Evolutionary conservation across 2,329 filamentous ascomycete genomes (phyloP).

Genomic region (Verticillium albo-atrum): DNA sequence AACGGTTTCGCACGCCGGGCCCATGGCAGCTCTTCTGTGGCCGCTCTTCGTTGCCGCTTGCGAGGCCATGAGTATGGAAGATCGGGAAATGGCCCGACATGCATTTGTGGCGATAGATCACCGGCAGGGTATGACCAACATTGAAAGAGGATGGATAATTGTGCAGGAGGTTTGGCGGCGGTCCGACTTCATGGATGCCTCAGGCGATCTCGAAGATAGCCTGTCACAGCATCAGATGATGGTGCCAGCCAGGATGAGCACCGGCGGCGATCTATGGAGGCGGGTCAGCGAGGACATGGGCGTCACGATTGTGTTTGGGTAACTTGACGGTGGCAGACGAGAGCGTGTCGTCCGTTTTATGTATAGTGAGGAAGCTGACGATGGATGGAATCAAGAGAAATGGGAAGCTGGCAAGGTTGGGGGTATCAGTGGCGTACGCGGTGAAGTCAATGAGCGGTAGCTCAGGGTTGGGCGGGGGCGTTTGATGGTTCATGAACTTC

Average conservation of each 20-base stretch:
- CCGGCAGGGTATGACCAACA: conserved; percentile 62
- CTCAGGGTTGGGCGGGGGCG: background rate
- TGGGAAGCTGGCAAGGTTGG: background rate
- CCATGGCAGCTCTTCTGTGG: conserved; percentile 61
- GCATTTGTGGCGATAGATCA: conserved; percentile 49
- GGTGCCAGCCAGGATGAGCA: conserved; percentile 9
- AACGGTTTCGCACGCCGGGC: conserved; percentile 51
- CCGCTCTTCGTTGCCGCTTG: conserved; percentile 60
- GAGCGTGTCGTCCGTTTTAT: background rate
- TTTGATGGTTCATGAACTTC: background rate
- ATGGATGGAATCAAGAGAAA: background rate
- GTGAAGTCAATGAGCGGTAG: background rate
- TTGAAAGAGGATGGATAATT: conserved; percentile 55
- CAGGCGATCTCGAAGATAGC: background rate
- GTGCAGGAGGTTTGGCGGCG: conserved; percentile 58
- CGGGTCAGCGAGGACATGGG: conserved; percentile 54
- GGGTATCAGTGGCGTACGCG: background rate
- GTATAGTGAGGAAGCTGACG: background rate
- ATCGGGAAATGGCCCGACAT: conserved; percentile 45
- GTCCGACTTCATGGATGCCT: conserved; percentile 32
- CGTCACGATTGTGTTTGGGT: conserved; percentile 56
- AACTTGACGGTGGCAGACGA: conserved; percentile 13
- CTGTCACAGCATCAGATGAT: background rate
- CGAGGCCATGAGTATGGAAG: conserved; percentile 45
- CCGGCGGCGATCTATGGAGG: conserved; percentile 46